Evolutionary conservation across 257 asterid species (phyloP).

Genomic region (Henckelia pumila): DNA sequence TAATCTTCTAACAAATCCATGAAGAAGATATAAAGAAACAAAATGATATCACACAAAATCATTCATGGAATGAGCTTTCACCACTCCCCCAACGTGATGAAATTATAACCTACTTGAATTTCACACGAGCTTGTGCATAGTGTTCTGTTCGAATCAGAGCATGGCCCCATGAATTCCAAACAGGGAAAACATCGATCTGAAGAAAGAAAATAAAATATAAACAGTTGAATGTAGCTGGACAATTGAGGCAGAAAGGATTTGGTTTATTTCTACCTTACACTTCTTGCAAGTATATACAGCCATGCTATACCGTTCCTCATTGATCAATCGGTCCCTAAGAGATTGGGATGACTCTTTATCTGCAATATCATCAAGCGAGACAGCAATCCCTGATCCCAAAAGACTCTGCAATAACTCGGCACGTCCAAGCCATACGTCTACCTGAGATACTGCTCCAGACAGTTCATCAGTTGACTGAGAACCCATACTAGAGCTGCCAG

Average conservation of each 20-base stretch:
- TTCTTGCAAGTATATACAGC: slow-evolving; percentile 96
- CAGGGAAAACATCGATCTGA: slow-evolving; percentile 92
- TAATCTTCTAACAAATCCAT: slow-evolving; percentile 18
- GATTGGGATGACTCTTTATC: slow-evolving; percentile 80
- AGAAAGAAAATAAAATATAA: slow-evolving; percentile 26
- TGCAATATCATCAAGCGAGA: slow-evolving; percentile 93
- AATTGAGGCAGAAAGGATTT: slow-evolving; percentile 3
- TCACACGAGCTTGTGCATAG: slow-evolving; percentile 95
- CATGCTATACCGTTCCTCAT: slow-evolving; percentile 93
- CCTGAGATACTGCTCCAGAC: slow-evolving; percentile 73
- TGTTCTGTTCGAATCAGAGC: slow-evolving; percentile 93
- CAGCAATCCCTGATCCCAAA: slow-evolving; percentile 95
- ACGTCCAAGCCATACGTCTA: slow-evolving; percentile 86
- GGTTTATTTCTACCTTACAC: slow-evolving; percentile 68
- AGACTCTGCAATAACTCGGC: slow-evolving; percentile 96
- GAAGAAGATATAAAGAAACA: slow-evolving; percentile 10
- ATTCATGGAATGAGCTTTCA: slow-evolving; percentile 18
- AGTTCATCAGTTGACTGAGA: slow-evolving; percentile 88
- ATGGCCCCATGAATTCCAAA: slow-evolving; percentile 97
- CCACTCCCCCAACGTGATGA: background rate
- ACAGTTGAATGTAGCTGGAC: slow-evolving; percentile 9
- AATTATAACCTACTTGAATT: slow-evolving; percentile 69
- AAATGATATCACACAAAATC: slow-evolving; percentile 19
- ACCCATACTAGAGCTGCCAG: slow-evolving; percentile 90
- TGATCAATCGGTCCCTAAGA: slow-evolving; percentile 87